Percentiles rank a stretch among this genome's conserved stretches.
These are phyloP conservation scores for Lupinus albus DNA, from an alignment of 306 rosid genomes.

Conservation along the genomic window DNA sequence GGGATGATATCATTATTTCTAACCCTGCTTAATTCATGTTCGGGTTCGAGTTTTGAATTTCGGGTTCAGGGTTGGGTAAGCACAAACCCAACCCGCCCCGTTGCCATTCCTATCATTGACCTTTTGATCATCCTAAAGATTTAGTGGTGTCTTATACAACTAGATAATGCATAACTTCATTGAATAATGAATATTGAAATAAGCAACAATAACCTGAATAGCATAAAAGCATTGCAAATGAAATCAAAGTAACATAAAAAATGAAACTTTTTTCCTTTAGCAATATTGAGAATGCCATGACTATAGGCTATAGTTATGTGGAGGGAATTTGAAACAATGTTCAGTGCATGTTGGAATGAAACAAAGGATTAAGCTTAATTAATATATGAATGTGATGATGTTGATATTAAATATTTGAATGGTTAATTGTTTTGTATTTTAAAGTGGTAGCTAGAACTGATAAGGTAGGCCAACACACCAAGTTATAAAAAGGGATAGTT, in stretches of 20 bases:
- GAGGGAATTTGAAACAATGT: slow-evolving; percentile 11
- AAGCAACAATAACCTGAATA: slow-evolving; percentile 39
- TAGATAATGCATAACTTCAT: no score
- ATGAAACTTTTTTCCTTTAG: slow-evolving; percentile 27
- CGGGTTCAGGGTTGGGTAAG: no score
- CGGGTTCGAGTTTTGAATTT: no score
- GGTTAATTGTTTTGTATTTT: background rate
- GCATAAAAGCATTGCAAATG: slow-evolving; percentile 28
- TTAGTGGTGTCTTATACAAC: no score
- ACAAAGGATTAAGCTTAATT: background rate
- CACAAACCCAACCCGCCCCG: no score
- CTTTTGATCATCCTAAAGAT: no score
- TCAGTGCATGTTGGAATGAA: background rate
- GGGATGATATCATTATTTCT: no score
- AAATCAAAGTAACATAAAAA: slow-evolving; percentile 6
- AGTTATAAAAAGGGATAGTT: slow-evolving; percentile 25
- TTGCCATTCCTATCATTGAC: no score
- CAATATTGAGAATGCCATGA: slow-evolving; percentile 35
- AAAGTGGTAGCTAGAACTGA: background rate
- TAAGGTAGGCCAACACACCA: slow-evolving; percentile 32
- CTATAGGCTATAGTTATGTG: background rate
- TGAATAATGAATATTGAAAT: background rate
- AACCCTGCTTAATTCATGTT: no score
- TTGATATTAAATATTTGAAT: background rate
- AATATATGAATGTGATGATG: background rate